phyloP scores from a whole-genome alignment of 148 eudicot species.

The Bassia scoparia region DNA sequence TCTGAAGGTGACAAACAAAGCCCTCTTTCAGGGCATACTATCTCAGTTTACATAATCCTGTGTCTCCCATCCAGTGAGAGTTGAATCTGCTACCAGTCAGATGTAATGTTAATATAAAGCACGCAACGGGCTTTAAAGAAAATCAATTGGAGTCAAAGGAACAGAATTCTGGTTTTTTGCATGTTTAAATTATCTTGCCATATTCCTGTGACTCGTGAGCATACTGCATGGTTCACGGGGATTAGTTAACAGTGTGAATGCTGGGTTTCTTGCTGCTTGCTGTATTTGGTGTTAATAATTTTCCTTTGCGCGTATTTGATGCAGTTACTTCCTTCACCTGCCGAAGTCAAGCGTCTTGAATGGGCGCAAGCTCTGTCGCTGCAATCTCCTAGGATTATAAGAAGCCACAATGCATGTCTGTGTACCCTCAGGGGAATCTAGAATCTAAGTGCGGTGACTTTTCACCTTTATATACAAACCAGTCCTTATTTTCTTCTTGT shows the following conservation, averaged over 20 bases:
- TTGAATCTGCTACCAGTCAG: neutral
- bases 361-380: constrained; percentile 5
- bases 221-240: too few relatives aligned
- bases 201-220: too few relatives aligned
- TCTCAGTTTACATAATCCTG: neutral
- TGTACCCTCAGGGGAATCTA: neutral
- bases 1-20: neutral
- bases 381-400: constrained; percentile 16
- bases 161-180: neutral
- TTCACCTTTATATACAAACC: constrained; percentile 17
- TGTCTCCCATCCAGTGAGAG: neutral
- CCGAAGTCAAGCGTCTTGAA: constrained; percentile 63
- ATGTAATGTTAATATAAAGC: neutral
- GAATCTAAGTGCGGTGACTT: constrained; percentile 21
- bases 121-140: neutral
- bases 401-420: constrained; percentile 23
- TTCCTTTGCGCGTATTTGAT: constrained; percentile 19
- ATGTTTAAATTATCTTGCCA: too few relatives aligned
- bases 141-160: neutral
- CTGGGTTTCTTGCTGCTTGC: neutral
- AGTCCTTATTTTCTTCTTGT: constrained; percentile 9
- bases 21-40: neutral
- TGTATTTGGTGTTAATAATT: neutral
- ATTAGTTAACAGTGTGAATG: neutral
- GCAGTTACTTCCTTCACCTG: constrained; percentile 79